Evolutionary conservation across 345 rosid genomes (phyloP), one percentile per base, ranked within the genome.

Genomic region (Boechera divaricarpa): DNA sequence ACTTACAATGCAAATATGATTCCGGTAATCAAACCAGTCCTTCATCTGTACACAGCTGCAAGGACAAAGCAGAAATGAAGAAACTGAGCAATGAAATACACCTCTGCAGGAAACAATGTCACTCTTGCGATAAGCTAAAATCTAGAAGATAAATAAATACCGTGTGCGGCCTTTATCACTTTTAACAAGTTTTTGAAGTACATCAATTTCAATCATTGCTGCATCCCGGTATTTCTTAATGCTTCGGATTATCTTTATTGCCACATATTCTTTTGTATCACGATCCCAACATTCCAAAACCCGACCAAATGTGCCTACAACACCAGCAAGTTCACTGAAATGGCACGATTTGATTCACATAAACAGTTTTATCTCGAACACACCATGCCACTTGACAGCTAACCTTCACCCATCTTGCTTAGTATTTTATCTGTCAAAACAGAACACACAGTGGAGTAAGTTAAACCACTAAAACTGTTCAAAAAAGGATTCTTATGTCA

Each of bases 211-310:
- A 75, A 85, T 83, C 95, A 86, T 90, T 10, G 92, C 96, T 56
- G 96, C 92, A 31, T 86, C 88, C 63, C 88, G 87, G 51, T 90
- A 87, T 66, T 90, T 90, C 44, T 77, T 82, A 24, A 88, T 83
- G 84, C 91, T 85, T 42, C 91, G 86, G 7, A 89, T 82, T 1
- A 89, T 83, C 74, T 90, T 90, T 66, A 90, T 69, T 4, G 96
- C 96, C 45, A 90, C 96, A 82, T 77, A 84, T 35, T 90, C 90
- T 77, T 82, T 74, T 4, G 82, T 81, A 69, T 88, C 77, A 18
- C 92, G 87, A 69, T 90, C 95, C 92, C 92, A 90, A 88, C 92
- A 90, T 84, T 90, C 92, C 89, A 90, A 83, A 73, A 88, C 95
- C 66, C 85, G 95, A 69, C 95, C 95, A 85, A 90, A 90, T 54